Base-by-base conservation (phyloP, 495 filamentous ascomycete genomes). In the Neurospora sp. region DNA sequence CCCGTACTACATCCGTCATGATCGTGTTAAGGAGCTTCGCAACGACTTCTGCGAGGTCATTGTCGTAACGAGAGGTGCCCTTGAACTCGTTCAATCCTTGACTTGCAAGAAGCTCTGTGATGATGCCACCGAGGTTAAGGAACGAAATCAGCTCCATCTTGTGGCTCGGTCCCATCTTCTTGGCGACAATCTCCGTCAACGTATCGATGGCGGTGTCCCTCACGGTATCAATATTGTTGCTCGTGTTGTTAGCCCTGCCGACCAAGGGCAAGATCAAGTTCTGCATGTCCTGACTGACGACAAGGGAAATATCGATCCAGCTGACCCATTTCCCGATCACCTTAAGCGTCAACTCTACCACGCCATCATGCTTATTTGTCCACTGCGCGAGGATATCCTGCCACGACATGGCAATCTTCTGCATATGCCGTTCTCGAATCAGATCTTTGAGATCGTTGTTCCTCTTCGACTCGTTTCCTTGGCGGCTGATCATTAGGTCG, bases 11-110 rank as follows among this genome's bases (percentile, higher is more conserved):
- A 82, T 98, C 96, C 75, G 88, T 83, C 70, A 94, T 88, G 49
- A 91, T 90, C 74, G 91, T 95, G 80, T 99, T 99, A 74, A 97
- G 93, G n/a, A 99, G 88, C 83, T 95, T 97, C 35, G 94, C 96
- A 27, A 98, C 93, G 11, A 91, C 91, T 81, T 98, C 96, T 20
- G 94, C 96, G 54, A 98, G 87, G 82, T 99, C 96, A 6, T 91
- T 95, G 79, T 99, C 96, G 83, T 98, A 99, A 54, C 89, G 89
- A 66, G 89, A 87, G 35, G 94, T 95, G 62, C 90, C 90, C 74
- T 94, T 90, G 79, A 90, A 88, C 71, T 93, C 90, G 74, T 90
- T 86, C 39, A 99, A 84, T 3, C 93, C 89, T 14, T 93, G 91
- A 78, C 92, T 96, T 70, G 88, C 88, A 72, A 95, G 88, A 11